Evolutionary conservation across 225 moss, liverwort and hornwort genomes (phyloP).

Genomic region (Lunularia cruciata): DNA sequence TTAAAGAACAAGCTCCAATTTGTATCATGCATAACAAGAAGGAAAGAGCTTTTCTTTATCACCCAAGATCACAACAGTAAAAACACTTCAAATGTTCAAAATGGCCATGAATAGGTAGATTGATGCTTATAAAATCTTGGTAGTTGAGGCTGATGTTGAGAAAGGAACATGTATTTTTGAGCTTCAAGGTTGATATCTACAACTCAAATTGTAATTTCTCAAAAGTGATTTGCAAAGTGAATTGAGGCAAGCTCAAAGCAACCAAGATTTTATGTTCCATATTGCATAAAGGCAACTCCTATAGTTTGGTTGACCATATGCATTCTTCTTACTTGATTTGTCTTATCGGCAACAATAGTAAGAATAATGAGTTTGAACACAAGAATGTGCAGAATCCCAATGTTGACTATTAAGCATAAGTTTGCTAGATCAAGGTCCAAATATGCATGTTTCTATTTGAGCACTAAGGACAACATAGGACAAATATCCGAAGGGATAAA

Average conservation of each 20-base stretch:
- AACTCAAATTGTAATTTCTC: neutral
- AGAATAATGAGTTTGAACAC: neutral
- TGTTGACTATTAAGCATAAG: neutral
- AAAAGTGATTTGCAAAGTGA: neutral
- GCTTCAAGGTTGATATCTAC: neutral
- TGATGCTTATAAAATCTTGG: constrained; percentile 1
- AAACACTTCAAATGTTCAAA: neutral
- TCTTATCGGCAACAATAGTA: neutral
- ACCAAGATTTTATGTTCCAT: constrained; percentile 1
- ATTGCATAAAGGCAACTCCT: neutral
- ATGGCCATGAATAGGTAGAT: constrained; percentile 6
- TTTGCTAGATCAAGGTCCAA: neutral
- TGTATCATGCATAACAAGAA: constrained; percentile 9
- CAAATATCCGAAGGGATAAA: neutral
- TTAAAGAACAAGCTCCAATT: neutral
- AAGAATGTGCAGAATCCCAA: neutral
- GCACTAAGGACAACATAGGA: constrained; percentile 4
- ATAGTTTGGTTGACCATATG: neutral
- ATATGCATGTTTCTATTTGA: neutral
- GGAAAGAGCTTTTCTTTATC: neutral
- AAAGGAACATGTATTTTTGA: neutral
- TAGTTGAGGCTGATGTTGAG: neutral
- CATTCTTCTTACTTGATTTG: neutral
- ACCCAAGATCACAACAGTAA: neutral
- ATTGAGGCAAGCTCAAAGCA: neutral